Percentiles rank a stretch among this genome's conserved stretches.
Conservation (phyloP, 805 yeast species). For the Candida pseudofarinosa region DNA sequence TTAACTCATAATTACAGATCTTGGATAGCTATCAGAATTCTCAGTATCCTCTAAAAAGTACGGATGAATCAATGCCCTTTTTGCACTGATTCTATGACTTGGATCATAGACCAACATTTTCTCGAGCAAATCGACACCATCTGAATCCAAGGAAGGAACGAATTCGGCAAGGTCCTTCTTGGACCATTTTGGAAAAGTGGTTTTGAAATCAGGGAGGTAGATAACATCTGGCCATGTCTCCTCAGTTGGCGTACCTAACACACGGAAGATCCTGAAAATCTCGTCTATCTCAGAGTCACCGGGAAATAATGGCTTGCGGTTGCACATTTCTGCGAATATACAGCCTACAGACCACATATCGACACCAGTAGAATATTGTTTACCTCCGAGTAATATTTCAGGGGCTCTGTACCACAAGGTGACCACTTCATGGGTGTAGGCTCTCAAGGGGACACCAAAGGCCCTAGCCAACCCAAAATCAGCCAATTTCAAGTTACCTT, state of each 20-base stretch:
- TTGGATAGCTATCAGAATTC: conserved; percentile 25
- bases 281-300: conserved; percentile 98
- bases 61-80: conserved; percentile 85
- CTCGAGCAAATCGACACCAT: conserved; percentile 80
- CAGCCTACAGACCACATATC: conserved; percentile 99
- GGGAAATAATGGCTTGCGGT: conserved; percentile 90
- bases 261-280: conserved; percentile 86
- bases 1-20: conserved; percentile 40
- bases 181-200: conserved; percentile 89
- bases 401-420: conserved; percentile 98
- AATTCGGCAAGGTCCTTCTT: conserved; percentile 65
- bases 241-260: conserved; percentile 92
- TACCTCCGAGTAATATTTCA: conserved; percentile 90
- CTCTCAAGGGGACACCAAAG: conserved; percentile 94
- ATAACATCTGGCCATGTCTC: conserved; percentile 93
- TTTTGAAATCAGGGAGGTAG: conserved; percentile 86
- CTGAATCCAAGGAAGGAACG: conserved; percentile 75
- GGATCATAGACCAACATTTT: conserved; percentile 88
- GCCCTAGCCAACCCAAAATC: conserved; percentile 96
- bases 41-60: conserved; percentile 63
- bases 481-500: conserved; percentile 78
- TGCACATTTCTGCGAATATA: conserved; percentile 96
- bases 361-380: conserved; percentile 95
- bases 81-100: conserved; percentile 88
- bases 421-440: conserved; percentile 97